phyloP scores from a whole-genome alignment of 805 yeast genomes.

The Torulaspora indica region DNA sequence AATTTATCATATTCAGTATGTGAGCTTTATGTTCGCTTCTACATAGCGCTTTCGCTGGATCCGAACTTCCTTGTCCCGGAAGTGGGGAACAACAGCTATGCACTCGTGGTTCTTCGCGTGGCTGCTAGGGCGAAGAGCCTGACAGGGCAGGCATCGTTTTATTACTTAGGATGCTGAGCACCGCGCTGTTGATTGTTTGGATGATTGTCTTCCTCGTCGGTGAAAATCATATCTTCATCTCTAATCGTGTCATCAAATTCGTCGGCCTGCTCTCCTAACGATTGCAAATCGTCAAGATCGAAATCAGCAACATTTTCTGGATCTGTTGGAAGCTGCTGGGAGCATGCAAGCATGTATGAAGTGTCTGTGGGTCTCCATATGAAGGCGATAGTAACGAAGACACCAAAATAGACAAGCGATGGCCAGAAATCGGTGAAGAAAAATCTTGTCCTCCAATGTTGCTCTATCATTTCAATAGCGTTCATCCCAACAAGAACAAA shows the following conservation, averaged over 20 bases:
- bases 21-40: not conserved
- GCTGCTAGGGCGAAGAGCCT: no score
- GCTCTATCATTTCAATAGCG: conserved; percentile 70
- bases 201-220: conserved; percentile 29
- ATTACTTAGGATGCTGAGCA: conserved; percentile 3
- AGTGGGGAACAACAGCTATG: no score
- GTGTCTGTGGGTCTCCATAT: conserved; percentile 98
- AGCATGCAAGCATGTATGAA: conserved; percentile 88
- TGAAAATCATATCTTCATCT: conserved; percentile 31
- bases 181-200: conserved; percentile 3
- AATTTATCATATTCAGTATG: not conserved
- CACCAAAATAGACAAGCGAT: conserved; percentile 75
- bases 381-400: conserved; percentile 77
- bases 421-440: conserved; percentile 94
- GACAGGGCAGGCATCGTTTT: not conserved
- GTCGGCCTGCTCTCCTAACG: conserved; percentile 39
- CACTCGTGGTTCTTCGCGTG: no score
- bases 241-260: conserved; percentile 36
- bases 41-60: not conserved
- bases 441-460: conserved; percentile 88
- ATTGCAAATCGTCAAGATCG: conserved; percentile 53
- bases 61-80: no score
- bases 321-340: conserved; percentile 85
- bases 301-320: conserved; percentile 65
- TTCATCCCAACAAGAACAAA: conserved; percentile 71